Conservation (phyloP, 1,284 basidiomycete genomes). For the Polyporus tsugae region DNA sequence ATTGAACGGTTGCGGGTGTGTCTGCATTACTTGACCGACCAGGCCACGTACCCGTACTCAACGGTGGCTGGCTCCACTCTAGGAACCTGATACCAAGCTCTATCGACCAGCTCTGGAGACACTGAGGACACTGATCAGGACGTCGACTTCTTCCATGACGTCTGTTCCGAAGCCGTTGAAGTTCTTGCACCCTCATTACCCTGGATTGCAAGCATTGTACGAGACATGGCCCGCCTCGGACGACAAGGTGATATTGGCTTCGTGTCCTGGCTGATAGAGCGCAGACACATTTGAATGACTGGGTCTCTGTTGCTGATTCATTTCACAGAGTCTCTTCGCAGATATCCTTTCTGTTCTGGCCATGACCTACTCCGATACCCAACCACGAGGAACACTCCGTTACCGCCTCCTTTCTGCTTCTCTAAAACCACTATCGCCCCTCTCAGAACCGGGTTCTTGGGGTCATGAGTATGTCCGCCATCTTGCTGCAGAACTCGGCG, state of each 20-base stretch:
- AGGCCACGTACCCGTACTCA: constrained; percentile 22
- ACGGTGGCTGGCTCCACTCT: constrained; percentile 21
- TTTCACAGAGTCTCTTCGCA: constrained; percentile 86
- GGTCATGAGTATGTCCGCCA: constrained; percentile 99
- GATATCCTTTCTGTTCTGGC: constrained; percentile 98
- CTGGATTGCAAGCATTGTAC: constrained; percentile 85
- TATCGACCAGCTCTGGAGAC: constrained; percentile 95
- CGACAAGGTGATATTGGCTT: constrained; percentile 66
- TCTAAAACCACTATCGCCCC: constrained; percentile 65
- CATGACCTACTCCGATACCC: constrained; percentile 99
- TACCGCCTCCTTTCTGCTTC: constrained; percentile 90
- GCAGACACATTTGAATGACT: too few species aligned
- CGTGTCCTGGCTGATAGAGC: background rate
- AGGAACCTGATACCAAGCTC: constrained; percentile 90
- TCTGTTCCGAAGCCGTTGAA: constrained; percentile 99
- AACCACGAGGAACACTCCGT: constrained; percentile 92
- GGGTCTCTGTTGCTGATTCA: background rate
- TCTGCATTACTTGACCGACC: constrained; percentile 3
- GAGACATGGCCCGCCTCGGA: constrained; percentile 82
- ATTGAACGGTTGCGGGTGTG: constrained; percentile 91
- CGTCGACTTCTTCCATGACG: constrained; percentile 99
- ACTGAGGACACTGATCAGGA: constrained; percentile 92
- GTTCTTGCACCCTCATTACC: constrained; percentile 96
- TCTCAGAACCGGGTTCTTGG: constrained; percentile 94
- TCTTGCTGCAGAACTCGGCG: constrained; percentile 95